These are phyloP conservation scores for Trifolium repens DNA, from an alignment of 306 rosid species.

Conservation along the genomic window DNA sequence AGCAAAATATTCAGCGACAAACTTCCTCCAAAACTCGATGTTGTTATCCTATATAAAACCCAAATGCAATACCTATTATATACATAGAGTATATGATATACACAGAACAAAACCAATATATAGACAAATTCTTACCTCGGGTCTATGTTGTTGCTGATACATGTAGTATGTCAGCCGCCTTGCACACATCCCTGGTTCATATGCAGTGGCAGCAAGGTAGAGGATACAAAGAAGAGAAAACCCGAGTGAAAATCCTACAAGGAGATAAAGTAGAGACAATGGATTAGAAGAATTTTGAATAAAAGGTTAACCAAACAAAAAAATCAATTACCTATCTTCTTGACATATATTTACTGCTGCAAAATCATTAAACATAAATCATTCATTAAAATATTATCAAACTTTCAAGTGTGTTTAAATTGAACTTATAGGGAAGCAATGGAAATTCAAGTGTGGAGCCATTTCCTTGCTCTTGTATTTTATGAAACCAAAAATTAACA, in stretches of 20 bases:
- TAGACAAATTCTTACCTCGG: slow-evolving; percentile 65
- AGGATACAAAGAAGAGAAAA: not conserved
- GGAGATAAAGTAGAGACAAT: no score
- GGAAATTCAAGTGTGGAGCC: no score
- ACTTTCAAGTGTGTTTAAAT: no score
- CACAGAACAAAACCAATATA: slow-evolving; percentile 15
- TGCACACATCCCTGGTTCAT: slow-evolving; percentile 99
- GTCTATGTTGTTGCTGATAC: slow-evolving; percentile 95
- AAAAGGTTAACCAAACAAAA: no score
- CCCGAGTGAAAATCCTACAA: slow-evolving; percentile 45
- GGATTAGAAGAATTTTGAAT: no score
- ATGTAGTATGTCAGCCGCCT: slow-evolving; percentile 91
- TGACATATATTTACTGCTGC: no score
- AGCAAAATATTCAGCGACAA: slow-evolving; percentile 92
- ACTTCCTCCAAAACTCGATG: slow-evolving; percentile 98
- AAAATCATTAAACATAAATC: no score
- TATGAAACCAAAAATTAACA: no score
- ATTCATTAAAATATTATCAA: no score
- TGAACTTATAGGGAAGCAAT: no score
- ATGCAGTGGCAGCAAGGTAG: slow-evolving; percentile 37
- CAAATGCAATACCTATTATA: slow-evolving; percentile 37
- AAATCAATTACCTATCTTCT: no score
- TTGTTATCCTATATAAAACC: slow-evolving; percentile 75
- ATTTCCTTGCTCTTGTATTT: no score
- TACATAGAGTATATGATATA: not conserved